Conservation (phyloP, 306 rosid species). For the Notholithocarpus densiflorus region DNA sequence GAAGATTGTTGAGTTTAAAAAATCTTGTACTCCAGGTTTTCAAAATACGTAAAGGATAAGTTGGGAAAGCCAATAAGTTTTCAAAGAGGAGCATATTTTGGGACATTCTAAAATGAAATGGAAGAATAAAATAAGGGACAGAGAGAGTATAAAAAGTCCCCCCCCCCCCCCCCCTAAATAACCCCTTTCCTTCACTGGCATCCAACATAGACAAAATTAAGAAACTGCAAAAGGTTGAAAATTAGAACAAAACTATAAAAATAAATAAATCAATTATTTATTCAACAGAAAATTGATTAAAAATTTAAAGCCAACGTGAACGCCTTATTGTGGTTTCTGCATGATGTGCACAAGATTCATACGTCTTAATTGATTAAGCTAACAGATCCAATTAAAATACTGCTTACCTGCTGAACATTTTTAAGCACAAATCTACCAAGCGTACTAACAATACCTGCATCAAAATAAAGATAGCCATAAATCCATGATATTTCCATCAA, state of each 20-base stretch:
- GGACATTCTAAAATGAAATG: too few relatives aligned
- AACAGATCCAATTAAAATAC: not conserved
- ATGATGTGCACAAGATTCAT: not conserved
- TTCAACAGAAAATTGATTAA: not conserved
- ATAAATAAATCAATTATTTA: not conserved
- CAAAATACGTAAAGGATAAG: too few relatives aligned
- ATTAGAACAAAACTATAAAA: not conserved
- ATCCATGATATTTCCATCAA: not conserved
- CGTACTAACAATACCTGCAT: slow-evolving; percentile 42
- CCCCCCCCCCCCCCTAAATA: not conserved
- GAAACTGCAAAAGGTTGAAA: not conserved
- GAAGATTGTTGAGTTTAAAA: not conserved
- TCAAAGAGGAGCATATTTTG: too few relatives aligned
- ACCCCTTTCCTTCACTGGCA: not conserved
- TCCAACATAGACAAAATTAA: not conserved
- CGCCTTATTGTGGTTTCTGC: not conserved
- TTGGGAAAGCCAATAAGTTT: too few relatives aligned
- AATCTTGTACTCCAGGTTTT: too few relatives aligned
- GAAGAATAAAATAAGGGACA: too few relatives aligned
- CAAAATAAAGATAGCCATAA: slow-evolving; percentile 2
- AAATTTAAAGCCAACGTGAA: not conserved
- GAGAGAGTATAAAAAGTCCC: too few relatives aligned
- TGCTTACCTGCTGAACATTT: slow-evolving; percentile 65
- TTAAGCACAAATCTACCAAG: slow-evolving; percentile 52
- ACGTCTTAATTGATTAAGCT: not conserved